Evolutionary conservation across 2,329 filamentous ascomycete genomes (phyloP), one percentile per base, ranked within the genome.

Genomic region (Epichloe aotearoae): DNA sequence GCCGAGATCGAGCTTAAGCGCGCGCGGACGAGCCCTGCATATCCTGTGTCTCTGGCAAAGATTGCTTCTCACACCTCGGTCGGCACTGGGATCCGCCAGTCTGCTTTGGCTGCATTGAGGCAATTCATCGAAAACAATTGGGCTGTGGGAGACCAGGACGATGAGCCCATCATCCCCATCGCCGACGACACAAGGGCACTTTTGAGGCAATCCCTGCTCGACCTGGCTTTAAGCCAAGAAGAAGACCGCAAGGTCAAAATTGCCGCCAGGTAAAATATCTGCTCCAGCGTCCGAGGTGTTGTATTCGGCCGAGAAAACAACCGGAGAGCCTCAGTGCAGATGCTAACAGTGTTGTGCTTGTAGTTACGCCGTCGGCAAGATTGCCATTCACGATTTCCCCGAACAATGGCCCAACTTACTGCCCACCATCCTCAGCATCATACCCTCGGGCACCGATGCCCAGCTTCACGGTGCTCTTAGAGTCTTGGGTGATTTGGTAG

Each of bases 371-470:
- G 88, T 96, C 55, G 91, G 89, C 73, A 97, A 95, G 71, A 95
- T 98, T 59, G 93, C 93, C 51, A 85, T 83, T 56, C 80, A 84
- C 61, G 93, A 98, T 71, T 97, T 95, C 64, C 93, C 93, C 49
- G 88, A 96, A 53, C 79, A 90, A 61, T 98, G 93, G 93, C 88
- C 90, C n/a, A 79, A 80, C 57, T 79, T 98, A 42, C 80, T 98
- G 33, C 87, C 88, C 20, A 79, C 82, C 36, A 75, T 97, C 41
- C 78, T 98, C 54, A 78, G 79, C 42, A 76, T 90, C 47, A 86
- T 97, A 61, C 80, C 84, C 50, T 78, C 74, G 49, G 88, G 87
- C 54, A 82, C 75, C 55, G 88, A 95, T 60, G 72, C 75, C 45
- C 89, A 95, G 64, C 73, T 96, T 47, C 89, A 96, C 65, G 93